phyloP scores from a whole-genome alignment of 2,329 filamentous ascomycete genomes.

The Fusarium coffeatum region DNA sequence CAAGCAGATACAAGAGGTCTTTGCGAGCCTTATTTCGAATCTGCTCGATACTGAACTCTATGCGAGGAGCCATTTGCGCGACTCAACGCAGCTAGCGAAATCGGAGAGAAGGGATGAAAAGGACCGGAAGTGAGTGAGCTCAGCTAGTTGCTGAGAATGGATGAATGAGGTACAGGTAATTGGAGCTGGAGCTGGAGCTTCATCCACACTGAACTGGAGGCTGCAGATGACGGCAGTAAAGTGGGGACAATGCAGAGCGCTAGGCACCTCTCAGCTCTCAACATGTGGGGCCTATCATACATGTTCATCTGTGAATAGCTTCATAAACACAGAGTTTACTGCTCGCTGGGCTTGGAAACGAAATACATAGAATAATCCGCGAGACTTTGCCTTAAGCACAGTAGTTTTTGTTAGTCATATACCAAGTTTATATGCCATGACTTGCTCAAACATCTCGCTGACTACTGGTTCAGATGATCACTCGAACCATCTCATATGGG shows the following conservation, averaged over 20 bases:
- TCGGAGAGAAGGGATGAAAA: slow-evolving; percentile 15
- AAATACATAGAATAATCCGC: neutral
- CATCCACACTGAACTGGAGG: neutral
- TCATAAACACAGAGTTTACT: neutral
- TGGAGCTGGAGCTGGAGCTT: slow-evolving; percentile 21
- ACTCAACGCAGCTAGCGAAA: slow-evolving; percentile 54
- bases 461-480: neutral
- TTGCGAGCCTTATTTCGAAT: slow-evolving; percentile 85
- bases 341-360: no score
- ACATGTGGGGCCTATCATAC: slow-evolving; percentile 15
- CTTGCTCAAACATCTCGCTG: neutral
- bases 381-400: neutral
- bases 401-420: neutral
- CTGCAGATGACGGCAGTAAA: slow-evolving; percentile 39
- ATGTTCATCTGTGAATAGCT: neutral
- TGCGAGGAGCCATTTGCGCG: slow-evolving; percentile 73
- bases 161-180: neutral
- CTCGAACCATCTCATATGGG: neutral
- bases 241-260: slow-evolving; percentile 22
- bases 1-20: slow-evolving; percentile 89
- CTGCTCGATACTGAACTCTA: slow-evolving; percentile 78
- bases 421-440: neutral
- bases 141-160: slow-evolving; percentile 21
- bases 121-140: slow-evolving; percentile 27
- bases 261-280: neutral